A percentile compares a stretch with the other conserved stretches of the same genome.
Evolutionary conservation across 2,329 filamentous ascomycete species (phyloP).

Genomic region (Pseudofabraea citricarpa): DNA sequence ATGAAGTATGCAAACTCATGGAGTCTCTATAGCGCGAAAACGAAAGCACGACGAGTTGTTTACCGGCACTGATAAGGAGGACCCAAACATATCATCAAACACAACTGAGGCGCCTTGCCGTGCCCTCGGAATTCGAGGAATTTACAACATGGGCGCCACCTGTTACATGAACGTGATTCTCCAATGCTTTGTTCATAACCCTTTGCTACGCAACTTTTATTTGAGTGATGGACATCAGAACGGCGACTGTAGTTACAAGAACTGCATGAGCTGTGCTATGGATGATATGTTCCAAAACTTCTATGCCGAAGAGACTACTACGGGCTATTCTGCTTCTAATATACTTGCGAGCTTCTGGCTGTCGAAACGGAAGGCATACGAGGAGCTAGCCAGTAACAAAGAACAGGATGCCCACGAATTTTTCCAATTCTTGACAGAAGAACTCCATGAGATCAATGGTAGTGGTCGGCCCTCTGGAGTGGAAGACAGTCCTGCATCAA

Average conservation of each 20-base stretch:
- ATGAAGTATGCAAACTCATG: no score
- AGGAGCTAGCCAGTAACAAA: conserved; percentile 80
- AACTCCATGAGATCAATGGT: conserved; percentile 77
- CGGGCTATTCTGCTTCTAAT: conserved; percentile 85
- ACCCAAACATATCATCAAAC: conserved; percentile 72
- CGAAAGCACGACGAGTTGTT: conserved; percentile 71
- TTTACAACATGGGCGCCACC: conserved; percentile 97
- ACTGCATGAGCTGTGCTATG: conserved; percentile 67
- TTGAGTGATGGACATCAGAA: conserved; percentile 84
- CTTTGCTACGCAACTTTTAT: conserved; percentile 86
- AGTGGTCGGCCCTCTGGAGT: conserved; percentile 36
- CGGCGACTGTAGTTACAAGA: conserved; percentile 60
- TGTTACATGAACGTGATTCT: conserved; percentile 98
- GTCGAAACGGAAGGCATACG: conserved; percentile 66
- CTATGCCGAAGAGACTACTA: conserved; percentile 69
- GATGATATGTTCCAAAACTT: conserved; percentile 72
- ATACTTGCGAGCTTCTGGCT: conserved; percentile 90
- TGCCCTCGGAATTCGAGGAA: conserved; percentile 80
- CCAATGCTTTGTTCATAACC: conserved; percentile 90
- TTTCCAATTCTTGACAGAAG: conserved; percentile 91
- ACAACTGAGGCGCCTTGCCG: conserved; percentile 77
- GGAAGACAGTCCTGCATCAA: conserved; percentile 18
- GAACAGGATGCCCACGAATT: conserved; percentile 98
- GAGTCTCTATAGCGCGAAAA: conserved; percentile 52
- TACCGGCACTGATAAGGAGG: conserved; percentile 60